Base-by-base conservation (phyloP, 371 early-diverging fungal species). In the Mucor racemosus region DNA sequence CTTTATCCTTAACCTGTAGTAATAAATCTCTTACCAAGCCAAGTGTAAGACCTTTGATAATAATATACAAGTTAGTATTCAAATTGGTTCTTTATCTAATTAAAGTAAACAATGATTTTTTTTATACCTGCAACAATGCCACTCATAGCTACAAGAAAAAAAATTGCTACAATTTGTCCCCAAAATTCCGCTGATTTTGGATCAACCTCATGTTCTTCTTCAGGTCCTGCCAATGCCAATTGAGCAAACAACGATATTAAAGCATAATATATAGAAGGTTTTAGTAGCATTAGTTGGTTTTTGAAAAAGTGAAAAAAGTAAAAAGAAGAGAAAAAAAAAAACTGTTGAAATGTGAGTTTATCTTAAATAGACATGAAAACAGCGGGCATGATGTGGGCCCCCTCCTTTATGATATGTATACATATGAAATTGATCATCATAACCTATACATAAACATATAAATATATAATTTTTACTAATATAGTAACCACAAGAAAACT, bases 51-150 rank as follows among this genome's bases (percentile, higher is more conserved):
- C 79, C 80, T 79, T 92, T 78, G 42, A 88, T 82, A 14, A 91
- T 91, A 70, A 80, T 80, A 50, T 14, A 53, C 26, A 13, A 14
- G 31, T 26, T 19, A 62, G 21, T 36, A 35, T 34, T 2, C 7
- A 11, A 46, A 53, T 53, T 26, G 4, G 46, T 46, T 46, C 2
- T 19, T 19, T 46, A 46, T 46, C 4, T 46, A 46, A 46, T 46
- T 19, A 26, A 26, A 26, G 26, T 19, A 35, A 26, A 66, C 59
- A 64, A 26, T 26, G 26, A 1, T 26, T 26, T 26, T 26, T 26
- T 1, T 1, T 26, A 26, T 77, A 88, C 91, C 95, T 15, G 95
- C 94, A 65, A 95, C 84, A 34, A 95, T 77, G 8, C 95, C 95
- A 42, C 94, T 93, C 7, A 89, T 44, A 10, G 90, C 61, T 3